Base-by-base conservation (phyloP, 2,329 filamentous ascomycete species). In the Dothistroma septosporum region DNA sequence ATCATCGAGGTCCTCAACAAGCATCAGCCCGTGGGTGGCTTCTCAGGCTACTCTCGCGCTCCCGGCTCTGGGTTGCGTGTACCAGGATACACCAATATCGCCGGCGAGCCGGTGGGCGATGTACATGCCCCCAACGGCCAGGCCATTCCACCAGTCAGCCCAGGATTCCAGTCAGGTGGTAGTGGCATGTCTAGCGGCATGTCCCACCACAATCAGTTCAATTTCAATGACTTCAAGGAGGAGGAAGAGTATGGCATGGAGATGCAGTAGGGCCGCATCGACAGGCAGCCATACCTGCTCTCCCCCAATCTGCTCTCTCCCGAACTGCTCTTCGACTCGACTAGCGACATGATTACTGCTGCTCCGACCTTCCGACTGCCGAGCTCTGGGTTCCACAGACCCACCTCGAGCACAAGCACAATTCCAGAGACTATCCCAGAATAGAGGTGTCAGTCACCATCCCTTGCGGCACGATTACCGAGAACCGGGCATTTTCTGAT, bases 171-270 rank as follows among this genome's bases (percentile, higher is more conserved):
- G 77, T 89, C 88, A 71, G 88, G 89, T 57, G 87, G 83, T 62
- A 90, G 85, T 71, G 87, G 87, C 58, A 78, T 78, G 65, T 79
- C 78, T 68, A 79, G 78, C 59, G 76, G 75, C 31, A 68, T 71
- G 60, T 70, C 68, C 53, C 78, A 81, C 53, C 85, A 64, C 80
- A 81, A 79, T 66, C 55, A 76, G 66, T 71, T 73, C 71, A 68
- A 69, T 67, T 60, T 62, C 60, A 62, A 69, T 74, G 87, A 88
- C 73, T 91, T 97, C 78, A 96, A 96, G 76, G 92, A 96, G 75
- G 92, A 97, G 77, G 92, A 97, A 69, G 92, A 96, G 77, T 96
- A 90, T 72, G 86, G 86, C 72, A 95, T 96, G 90, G 90, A 94
- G 66, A 73, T 77, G 55, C 67, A 68, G 53, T 70, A 66, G 64